Evolutionary conservation across 2,329 filamentous ascomycete genomes (phyloP).

Genomic region (Diaporthe helianthi): DNA sequence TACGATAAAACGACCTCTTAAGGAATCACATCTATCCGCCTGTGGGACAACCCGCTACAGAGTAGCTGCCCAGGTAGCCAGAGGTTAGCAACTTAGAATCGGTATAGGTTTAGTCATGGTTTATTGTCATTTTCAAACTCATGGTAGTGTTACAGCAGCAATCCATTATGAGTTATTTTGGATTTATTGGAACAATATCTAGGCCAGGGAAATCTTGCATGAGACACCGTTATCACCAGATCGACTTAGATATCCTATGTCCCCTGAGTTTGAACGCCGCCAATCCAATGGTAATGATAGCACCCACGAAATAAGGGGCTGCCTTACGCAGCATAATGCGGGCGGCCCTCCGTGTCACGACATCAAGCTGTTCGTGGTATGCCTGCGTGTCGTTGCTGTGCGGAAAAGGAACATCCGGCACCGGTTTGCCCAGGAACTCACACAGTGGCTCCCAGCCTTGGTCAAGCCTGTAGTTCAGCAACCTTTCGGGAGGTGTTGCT

Average conservation of each 20-base stretch:
- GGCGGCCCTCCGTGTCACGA: slow-evolving; percentile 4
- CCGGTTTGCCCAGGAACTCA: slow-evolving; percentile 31
- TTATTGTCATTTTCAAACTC: too few relatives aligned
- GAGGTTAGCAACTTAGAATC: too few relatives aligned
- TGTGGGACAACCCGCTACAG: too few relatives aligned
- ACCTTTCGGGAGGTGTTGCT: slow-evolving; percentile 34
- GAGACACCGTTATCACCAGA: not conserved
- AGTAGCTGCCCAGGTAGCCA: too few relatives aligned
- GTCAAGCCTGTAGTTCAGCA: slow-evolving; percentile 41
- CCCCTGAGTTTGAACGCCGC: not conserved
- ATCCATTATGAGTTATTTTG: too few relatives aligned
- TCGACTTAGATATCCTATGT: not conserved
- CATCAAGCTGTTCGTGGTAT: slow-evolving; percentile 19
- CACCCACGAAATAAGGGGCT: not conserved
- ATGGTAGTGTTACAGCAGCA: too few relatives aligned
- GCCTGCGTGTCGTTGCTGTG: slow-evolving; percentile 15
- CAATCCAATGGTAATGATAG: not conserved
- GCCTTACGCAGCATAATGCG: not conserved
- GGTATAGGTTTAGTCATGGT: too few relatives aligned
- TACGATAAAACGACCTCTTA: too few relatives aligned
- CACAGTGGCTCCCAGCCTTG: slow-evolving; percentile 43
- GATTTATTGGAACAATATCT: too few relatives aligned
- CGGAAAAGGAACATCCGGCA: slow-evolving; percentile 15
- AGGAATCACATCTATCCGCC: too few relatives aligned
- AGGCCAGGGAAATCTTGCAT: too few relatives aligned